These are phyloP conservation scores for Fusarium neocosmosporiellum DNA, from an alignment of 2,329 filamentous ascomycete genomes.

Conservation along the genomic window DNA sequence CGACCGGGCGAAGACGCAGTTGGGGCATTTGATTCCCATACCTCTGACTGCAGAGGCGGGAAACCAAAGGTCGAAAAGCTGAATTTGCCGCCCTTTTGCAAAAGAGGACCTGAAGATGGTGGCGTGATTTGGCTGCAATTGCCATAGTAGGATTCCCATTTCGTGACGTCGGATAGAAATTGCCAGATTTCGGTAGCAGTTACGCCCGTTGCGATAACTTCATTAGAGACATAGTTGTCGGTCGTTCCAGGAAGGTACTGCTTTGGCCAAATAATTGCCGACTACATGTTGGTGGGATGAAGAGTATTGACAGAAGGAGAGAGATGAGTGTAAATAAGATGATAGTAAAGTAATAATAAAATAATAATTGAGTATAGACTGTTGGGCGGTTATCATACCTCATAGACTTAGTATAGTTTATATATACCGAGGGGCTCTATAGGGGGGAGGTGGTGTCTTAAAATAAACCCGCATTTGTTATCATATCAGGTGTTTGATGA, in stretches of 20 bases:
- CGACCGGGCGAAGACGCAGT: slow-evolving; percentile 24
- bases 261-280: slow-evolving; percentile 40
- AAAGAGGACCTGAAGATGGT: slow-evolving; percentile 35
- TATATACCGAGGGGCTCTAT: background rate
- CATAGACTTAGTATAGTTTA: background rate
- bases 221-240: slow-evolving; percentile 47
- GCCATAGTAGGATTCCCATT: slow-evolving; percentile 45
- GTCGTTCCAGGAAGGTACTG: slow-evolving; percentile 44
- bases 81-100: slow-evolving; percentile 42
- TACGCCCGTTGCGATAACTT: slow-evolving; percentile 43
- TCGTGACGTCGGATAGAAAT: slow-evolving; percentile 38
- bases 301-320: background rate
- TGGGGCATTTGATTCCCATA: slow-evolving; percentile 36
- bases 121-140: slow-evolving; percentile 36
- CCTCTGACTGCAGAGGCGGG: slow-evolving; percentile 26
- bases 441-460: background rate
- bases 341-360: background rate
- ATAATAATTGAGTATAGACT: too few species aligned
- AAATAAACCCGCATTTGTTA: background rate
- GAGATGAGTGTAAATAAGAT: background rate
- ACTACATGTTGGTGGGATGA: background rate
- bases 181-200: slow-evolving; percentile 42
- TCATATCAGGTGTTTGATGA: background rate
- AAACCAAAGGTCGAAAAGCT: slow-evolving; percentile 44
- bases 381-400: background rate